A percentile compares a stretch with the other conserved stretches of the same genome.
Evolutionary conservation across 257 asterid genomes (phyloP).

Genomic region (Plantago ovata): DNA sequence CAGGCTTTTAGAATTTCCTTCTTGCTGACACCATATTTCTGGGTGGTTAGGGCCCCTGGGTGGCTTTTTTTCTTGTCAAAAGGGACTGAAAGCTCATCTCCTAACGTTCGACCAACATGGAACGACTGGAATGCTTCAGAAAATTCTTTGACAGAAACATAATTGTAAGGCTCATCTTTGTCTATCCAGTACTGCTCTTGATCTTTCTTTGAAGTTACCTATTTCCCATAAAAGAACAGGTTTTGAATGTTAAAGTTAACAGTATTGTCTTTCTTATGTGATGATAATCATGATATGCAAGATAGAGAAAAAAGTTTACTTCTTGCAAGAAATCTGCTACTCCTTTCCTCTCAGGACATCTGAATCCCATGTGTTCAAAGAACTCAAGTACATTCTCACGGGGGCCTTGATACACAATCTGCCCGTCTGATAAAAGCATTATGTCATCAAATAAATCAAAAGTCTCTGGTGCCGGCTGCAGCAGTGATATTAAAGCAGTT

Average conservation of each 20-base stretch:
- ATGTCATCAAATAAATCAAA: slow-evolving; percentile 79
- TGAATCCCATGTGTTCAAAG: slow-evolving; percentile 72
- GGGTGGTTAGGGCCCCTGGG: slow-evolving; percentile 57
- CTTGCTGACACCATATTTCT: slow-evolving; percentile 63
- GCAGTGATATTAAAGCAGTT: slow-evolving; percentile 76
- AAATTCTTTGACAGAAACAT: slow-evolving; percentile 52
- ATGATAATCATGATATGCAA: slow-evolving; percentile 2
- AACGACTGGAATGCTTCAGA: slow-evolving; percentile 76
- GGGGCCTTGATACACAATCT: slow-evolving; percentile 84
- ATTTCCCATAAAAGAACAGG: neutral
- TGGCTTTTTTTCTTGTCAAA: slow-evolving; percentile 68
- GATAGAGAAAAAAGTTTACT: slow-evolving; percentile 33
- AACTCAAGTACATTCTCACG: slow-evolving; percentile 67
- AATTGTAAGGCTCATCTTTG: slow-evolving; percentile 50
- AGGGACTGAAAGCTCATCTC: slow-evolving; percentile 65
- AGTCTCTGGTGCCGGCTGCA: slow-evolving; percentile 93
- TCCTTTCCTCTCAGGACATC: slow-evolving; percentile 88
- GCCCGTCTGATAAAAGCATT: slow-evolving; percentile 74
- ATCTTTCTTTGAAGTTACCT: slow-evolving; percentile 90
- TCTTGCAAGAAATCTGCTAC: slow-evolving; percentile 91
- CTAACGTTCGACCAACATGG: slow-evolving; percentile 55
- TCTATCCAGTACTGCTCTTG: slow-evolving; percentile 79
- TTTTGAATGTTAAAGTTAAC: neutral
- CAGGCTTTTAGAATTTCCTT: slow-evolving; percentile 71
- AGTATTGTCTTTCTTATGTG: neutral